phyloP scores from a whole-genome alignment of 1,284 basidiomycete genomes.

The Fomitopsis betulina region DNA sequence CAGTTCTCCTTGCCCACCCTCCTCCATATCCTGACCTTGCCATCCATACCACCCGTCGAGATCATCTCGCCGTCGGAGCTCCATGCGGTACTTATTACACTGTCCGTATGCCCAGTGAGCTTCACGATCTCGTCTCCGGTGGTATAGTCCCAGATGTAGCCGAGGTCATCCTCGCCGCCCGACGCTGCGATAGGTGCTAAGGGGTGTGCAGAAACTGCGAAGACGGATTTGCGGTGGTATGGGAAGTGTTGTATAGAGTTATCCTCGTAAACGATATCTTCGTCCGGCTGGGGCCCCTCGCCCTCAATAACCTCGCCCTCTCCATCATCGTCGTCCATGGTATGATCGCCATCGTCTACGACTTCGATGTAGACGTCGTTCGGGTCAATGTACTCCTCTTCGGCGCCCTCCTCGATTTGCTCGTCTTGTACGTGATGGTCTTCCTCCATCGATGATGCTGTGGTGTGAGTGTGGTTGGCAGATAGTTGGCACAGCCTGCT shows the following conservation, averaged over 20 bases:
- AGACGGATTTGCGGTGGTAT: slow-evolving; percentile 73
- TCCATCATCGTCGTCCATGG: slow-evolving; percentile 75
- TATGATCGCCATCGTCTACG: slow-evolving; percentile 61
- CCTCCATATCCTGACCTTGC: slow-evolving; percentile 88
- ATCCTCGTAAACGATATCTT: slow-evolving; percentile 44
- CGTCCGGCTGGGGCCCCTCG: slow-evolving; percentile 27
- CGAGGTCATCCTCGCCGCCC: slow-evolving; percentile 94
- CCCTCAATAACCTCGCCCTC: slow-evolving; percentile 30
- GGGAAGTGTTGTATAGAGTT: slow-evolving; percentile 68
- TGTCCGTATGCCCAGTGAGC: slow-evolving; percentile 90
- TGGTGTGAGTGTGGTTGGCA: neutral
- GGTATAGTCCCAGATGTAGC: slow-evolving; percentile 90
- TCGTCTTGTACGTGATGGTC: slow-evolving; percentile 38
- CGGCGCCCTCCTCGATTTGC: slow-evolving; percentile 33
- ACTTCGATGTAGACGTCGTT: slow-evolving; percentile 65
- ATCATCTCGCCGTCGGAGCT: slow-evolving; percentile 88
- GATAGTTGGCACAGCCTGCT: neutral
- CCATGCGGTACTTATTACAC: slow-evolving; percentile 80
- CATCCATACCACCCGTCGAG: slow-evolving; percentile 97
- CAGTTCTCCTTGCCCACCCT: slow-evolving; percentile 73
- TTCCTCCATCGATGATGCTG: slow-evolving; percentile 24
- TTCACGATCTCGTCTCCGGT: slow-evolving; percentile 79
- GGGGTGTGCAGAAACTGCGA: slow-evolving; percentile 83
- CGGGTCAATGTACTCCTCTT: slow-evolving; percentile 50
- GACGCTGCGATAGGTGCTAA: slow-evolving; percentile 82